These are phyloP conservation scores for Amanita phalloides DNA, from an alignment of 768 basidiomycete species.

Conservation along the genomic window DNA sequence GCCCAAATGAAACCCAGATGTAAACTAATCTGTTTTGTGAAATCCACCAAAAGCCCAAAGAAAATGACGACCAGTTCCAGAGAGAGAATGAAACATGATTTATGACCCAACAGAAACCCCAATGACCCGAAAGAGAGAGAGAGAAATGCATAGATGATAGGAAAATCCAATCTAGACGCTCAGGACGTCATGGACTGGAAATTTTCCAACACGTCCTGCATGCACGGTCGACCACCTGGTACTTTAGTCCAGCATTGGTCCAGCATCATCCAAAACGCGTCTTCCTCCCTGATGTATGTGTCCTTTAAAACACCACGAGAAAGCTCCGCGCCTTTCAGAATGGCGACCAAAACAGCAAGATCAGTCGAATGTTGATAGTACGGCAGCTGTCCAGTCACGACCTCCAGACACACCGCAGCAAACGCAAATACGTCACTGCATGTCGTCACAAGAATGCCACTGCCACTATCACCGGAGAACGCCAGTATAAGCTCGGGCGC, in stretches of 20 bases:
- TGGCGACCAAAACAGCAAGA: conserved; percentile 43
- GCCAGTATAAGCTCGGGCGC: conserved; percentile 41
- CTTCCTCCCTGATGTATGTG: conserved; percentile 19
- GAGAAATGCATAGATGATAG: too few species aligned
- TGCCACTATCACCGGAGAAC: background rate
- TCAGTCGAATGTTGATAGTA: conserved; percentile 45
- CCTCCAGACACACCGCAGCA: conserved; percentile 41
- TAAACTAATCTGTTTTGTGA: too few species aligned
- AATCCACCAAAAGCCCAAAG: too few species aligned
- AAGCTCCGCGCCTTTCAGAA: conserved; percentile 40
- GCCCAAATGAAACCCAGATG: too few species aligned
- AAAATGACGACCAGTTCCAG: too few species aligned
- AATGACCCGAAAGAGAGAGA: too few species aligned
- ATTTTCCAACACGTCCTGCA: conserved; percentile 24
- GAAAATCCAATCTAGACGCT: too few species aligned
- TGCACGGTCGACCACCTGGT: conserved; percentile 27
- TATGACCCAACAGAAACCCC: too few species aligned
- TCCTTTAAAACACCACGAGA: conserved; percentile 23
- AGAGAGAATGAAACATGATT: too few species aligned
- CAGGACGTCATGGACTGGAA: conserved; percentile 12
- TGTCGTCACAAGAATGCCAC: conserved; percentile 25
- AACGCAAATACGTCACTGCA: conserved; percentile 51
- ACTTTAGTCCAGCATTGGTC: conserved; percentile 35
- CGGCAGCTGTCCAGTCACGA: conserved; percentile 40
- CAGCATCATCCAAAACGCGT: conserved; percentile 31